Evolutionary conservation across 1,139 yeast genomes (phyloP).

Genomic region (Scheffersomyces illinoinensis): DNA sequence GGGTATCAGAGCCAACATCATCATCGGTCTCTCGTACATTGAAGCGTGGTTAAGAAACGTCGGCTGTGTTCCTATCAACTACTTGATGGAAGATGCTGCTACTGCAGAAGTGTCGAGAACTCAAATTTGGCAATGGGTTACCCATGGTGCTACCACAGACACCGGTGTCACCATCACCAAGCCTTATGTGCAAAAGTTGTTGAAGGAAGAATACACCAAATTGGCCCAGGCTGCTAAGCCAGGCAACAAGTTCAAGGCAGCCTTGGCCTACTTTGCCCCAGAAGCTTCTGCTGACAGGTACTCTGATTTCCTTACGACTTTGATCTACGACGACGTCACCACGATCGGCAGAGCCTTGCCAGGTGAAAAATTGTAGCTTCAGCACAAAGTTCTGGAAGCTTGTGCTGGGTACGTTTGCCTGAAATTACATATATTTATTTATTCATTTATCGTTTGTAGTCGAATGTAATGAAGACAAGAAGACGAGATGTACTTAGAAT

Average conservation of each 20-base stretch:
- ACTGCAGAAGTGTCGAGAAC: conserved; percentile 86
- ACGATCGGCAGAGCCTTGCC: conserved; percentile 49
- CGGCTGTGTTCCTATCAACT: conserved; percentile 83
- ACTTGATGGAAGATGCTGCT: conserved; percentile 86
- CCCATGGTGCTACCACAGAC: conserved; percentile 66
- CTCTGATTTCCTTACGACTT: conserved; percentile 73
- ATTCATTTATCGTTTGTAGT: neutral
- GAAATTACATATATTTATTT: neutral
- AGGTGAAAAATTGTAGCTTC: conserved; percentile 44
- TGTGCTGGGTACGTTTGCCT: neutral
- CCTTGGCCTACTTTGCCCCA: conserved; percentile 63
- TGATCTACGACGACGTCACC: conserved; percentile 42
- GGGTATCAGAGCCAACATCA: conserved; percentile 70
- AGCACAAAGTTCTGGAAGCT: neutral
- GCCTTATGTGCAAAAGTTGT: conserved; percentile 54
- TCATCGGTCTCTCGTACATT: conserved; percentile 74
- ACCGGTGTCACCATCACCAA: conserved; percentile 59
- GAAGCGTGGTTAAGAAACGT: conserved; percentile 83
- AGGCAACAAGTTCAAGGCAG: conserved; percentile 64
- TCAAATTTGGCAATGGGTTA: conserved; percentile 83
- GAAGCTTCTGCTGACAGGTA: conserved; percentile 67
- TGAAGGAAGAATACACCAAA: conserved; percentile 63
- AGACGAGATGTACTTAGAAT: no score
- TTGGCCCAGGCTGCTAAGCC: conserved; percentile 48
- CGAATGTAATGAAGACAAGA: neutral